phyloP scores from a whole-genome alignment of 768 basidiomycete genomes.

The Leccinum variicolor region DNA sequence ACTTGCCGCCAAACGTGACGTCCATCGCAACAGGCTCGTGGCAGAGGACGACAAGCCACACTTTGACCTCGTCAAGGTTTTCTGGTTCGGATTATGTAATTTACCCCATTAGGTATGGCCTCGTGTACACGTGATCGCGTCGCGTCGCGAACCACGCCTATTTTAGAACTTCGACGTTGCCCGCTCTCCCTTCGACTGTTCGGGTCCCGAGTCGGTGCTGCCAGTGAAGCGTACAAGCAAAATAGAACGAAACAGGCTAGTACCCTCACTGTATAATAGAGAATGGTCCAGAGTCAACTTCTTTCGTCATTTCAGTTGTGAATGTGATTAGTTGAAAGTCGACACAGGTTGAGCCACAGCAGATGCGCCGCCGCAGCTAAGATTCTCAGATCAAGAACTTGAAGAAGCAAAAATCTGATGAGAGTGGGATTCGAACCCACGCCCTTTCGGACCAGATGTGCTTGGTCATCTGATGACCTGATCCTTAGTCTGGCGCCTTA shows the following conservation, averaged over 20 bases:
- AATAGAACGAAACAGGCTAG: background rate
- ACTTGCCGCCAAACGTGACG: conserved; percentile 67
- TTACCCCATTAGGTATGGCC: background rate
- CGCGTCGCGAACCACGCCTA: conserved; percentile 6
- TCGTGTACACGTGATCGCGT: conserved; percentile 29
- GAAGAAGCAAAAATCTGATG: conserved; percentile 18
- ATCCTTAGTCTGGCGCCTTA: conserved; percentile 61
- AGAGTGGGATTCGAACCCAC: conserved; percentile 43
- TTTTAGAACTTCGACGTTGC: background rate
- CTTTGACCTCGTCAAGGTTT: background rate
- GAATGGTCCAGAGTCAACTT: no score
- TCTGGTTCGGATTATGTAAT: conserved; percentile 27
- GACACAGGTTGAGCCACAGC: background rate
- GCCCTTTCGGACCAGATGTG: conserved; percentile 38
- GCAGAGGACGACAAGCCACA: conserved; percentile 11
- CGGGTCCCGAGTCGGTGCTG: conserved; percentile 4
- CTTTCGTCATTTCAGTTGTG: background rate
- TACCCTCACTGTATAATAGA: no score
- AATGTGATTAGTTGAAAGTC: background rate
- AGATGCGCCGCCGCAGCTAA: no score
- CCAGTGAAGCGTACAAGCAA: background rate
- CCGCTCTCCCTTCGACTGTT: background rate
- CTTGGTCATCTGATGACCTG: conserved; percentile 30
- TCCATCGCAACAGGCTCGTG: conserved; percentile 25
- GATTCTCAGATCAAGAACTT: no score